Percentiles rank a stretch among this genome's conserved stretches.
Evolutionary conservation across 208 protist species (phyloP).

Genomic region (Leishmania major): DNA sequence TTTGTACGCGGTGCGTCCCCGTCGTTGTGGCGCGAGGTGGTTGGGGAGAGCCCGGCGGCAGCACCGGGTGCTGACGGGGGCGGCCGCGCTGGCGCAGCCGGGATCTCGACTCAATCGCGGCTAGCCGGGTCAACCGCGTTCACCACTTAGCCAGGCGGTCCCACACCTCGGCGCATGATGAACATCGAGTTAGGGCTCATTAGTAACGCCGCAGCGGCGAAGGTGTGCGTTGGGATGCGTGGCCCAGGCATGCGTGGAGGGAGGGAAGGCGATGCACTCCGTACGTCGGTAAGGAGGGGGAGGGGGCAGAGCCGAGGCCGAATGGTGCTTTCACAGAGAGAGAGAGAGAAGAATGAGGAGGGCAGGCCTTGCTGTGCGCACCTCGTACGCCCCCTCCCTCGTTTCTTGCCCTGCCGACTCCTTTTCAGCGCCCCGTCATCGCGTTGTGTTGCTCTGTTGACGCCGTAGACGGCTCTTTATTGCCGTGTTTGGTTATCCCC

Average conservation of each 20-base stretch:
- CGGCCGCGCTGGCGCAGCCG: neutral
- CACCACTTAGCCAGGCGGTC: neutral
- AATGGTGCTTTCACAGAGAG: neutral
- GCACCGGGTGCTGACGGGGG: constrained; percentile 1
- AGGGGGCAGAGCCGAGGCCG: neutral
- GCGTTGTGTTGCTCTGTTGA: neutral
- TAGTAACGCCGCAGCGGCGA: neutral
- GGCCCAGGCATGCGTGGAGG: neutral
- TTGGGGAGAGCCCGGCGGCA: constrained; percentile 12
- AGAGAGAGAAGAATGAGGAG: neutral
- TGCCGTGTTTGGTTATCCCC: too few relatives aligned
- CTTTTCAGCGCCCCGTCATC: neutral
- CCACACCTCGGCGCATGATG: neutral
- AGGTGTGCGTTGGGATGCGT: neutral
- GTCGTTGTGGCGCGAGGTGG: constrained; percentile 59
- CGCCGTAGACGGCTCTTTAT: neutral
- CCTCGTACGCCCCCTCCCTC: neutral
- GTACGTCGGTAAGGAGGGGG: neutral
- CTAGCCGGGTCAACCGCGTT: neutral
- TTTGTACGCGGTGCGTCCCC: constrained; percentile 81
- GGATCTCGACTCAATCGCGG: neutral
- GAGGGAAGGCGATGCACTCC: neutral
- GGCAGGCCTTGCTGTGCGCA: neutral
- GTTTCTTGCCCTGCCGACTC: neutral
- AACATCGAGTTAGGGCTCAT: neutral